A percentile compares a stretch with the other conserved stretches of the same genome.
These are phyloP conservation scores for Psidium guajava DNA, from an alignment of 345 rosid species.

Conservation along the genomic window DNA sequence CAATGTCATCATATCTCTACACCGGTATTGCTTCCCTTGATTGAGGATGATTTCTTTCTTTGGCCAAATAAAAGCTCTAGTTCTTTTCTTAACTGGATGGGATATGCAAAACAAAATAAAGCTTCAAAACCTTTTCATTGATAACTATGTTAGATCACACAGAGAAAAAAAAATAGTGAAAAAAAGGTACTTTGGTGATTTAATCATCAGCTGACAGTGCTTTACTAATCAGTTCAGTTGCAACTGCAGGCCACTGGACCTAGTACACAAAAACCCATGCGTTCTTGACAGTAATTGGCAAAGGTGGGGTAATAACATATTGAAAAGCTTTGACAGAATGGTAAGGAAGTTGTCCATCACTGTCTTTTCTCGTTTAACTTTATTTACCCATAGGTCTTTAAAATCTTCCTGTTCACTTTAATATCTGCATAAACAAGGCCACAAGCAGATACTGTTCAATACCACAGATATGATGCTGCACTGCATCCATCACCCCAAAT, in stretches of 20 bases:
- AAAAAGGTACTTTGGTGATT: slow-evolving; percentile 17
- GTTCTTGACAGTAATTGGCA: slow-evolving; percentile 13
- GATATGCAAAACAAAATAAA: slow-evolving; percentile 55
- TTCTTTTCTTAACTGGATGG: slow-evolving; percentile 62
- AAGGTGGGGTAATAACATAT: slow-evolving; percentile 21
- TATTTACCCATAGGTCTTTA: slow-evolving; percentile 39
- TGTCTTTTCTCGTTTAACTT: slow-evolving; percentile 34
- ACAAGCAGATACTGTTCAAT: slow-evolving; percentile 28
- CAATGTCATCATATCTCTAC: slow-evolving; percentile 51
- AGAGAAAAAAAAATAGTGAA: slow-evolving; percentile 1
- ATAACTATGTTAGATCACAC: slow-evolving; percentile 4
- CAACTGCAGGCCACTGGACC: slow-evolving; percentile 20
- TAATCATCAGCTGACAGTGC: slow-evolving; percentile 13
- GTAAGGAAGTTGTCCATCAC: slow-evolving; percentile 32
- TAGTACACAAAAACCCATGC: slow-evolving; percentile 7
- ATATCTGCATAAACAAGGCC: slow-evolving; percentile 53
- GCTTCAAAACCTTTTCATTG: slow-evolving; percentile 26
- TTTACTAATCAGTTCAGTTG: slow-evolving; percentile 21
- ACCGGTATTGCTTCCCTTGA: slow-evolving; percentile 56
- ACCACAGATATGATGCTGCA: slow-evolving; percentile 7
- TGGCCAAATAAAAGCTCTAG: slow-evolving; percentile 59
- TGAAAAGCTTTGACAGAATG: slow-evolving; percentile 23
- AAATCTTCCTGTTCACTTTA: slow-evolving; percentile 41
- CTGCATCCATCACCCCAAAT: slow-evolving; percentile 4
- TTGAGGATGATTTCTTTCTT: slow-evolving; percentile 63